phyloP scores from a whole-genome alignment of 2,329 filamentous ascomycete genomes.

The Ophiostoma montium region DNA sequence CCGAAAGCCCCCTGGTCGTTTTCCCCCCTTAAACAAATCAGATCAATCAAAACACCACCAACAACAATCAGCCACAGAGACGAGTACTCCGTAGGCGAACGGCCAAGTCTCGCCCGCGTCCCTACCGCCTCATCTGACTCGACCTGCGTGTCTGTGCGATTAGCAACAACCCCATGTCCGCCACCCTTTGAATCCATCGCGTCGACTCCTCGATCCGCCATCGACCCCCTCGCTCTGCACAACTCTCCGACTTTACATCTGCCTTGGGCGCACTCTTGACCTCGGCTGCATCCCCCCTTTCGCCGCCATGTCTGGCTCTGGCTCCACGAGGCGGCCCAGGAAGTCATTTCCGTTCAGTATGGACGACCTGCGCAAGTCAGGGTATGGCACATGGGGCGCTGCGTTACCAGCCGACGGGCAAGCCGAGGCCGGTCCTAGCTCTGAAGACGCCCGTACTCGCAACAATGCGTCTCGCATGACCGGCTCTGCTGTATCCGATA shows the following conservation, averaged over 20 bases:
- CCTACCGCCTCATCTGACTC: too few species aligned
- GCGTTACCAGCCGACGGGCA: background rate
- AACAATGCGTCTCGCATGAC: slow-evolving; percentile 6
- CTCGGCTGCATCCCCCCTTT: background rate
- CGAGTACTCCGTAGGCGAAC: too few species aligned
- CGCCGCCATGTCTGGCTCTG: background rate
- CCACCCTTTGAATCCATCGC: too few species aligned
- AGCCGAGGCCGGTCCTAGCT: background rate
- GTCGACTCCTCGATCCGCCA: too few species aligned
- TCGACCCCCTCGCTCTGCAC: too few species aligned
- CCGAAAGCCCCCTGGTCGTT: too few species aligned
- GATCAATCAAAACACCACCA: background rate
- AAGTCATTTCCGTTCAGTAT: slow-evolving; percentile 2
- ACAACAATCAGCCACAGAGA: background rate
- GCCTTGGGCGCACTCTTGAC: too few species aligned
- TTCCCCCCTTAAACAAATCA: background rate
- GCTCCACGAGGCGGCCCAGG: background rate
- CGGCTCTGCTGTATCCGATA: slow-evolving; percentile 15
- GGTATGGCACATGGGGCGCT: background rate
- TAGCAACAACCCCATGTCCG: too few species aligned
- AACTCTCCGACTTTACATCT: too few species aligned
- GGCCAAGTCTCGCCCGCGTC: too few species aligned
- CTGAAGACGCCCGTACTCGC: background rate
- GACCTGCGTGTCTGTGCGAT: too few species aligned
- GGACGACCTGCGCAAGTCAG: slow-evolving; percentile 3